Evolutionary conservation across 2,329 filamentous ascomycete genomes (phyloP).

Genomic region (Colletotrichum nymphaeae): DNA sequence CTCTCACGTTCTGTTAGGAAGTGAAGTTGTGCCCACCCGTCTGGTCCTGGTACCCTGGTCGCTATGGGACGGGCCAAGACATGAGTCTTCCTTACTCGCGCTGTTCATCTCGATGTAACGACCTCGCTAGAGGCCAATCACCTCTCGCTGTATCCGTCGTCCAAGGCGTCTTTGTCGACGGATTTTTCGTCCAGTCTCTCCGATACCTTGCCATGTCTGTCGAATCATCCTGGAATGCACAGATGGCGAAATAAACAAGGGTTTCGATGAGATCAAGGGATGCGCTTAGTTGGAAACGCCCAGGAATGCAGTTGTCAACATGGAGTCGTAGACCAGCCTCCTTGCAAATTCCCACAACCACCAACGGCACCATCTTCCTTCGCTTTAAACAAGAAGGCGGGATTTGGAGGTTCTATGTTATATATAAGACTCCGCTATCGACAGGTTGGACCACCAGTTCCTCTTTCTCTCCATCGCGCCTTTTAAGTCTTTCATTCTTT

Average conservation of each 20-base stretch:
- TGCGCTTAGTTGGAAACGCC: background rate
- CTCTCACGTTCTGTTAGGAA: background rate
- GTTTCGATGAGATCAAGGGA: background rate
- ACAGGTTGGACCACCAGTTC: background rate
- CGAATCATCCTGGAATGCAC: background rate
- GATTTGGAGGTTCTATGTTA: background rate
- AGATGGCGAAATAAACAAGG: slow-evolving; percentile 17
- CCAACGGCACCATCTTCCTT: background rate
- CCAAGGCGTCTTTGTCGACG: background rate
- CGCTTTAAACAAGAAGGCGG: background rate
- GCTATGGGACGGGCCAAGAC: background rate
- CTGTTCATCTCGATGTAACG: slow-evolving; percentile 3
- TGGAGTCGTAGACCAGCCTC: background rate
- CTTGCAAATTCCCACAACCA: background rate
- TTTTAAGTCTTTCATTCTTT: slow-evolving; percentile 5
- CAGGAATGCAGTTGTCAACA: background rate
- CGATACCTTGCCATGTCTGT: background rate
- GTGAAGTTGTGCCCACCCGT: background rate
- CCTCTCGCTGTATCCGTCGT: background rate
- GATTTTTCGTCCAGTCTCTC: background rate
- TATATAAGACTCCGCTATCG: slow-evolving; percentile 20
- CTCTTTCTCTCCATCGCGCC: background rate
- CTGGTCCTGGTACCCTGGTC: background rate
- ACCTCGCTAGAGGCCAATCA: slow-evolving; percentile 10
- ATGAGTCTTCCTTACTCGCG: slow-evolving; percentile 7